Conservation (phyloP, 2,329 filamentous ascomycete genomes). For the Dactylellina leptospora region DNA sequence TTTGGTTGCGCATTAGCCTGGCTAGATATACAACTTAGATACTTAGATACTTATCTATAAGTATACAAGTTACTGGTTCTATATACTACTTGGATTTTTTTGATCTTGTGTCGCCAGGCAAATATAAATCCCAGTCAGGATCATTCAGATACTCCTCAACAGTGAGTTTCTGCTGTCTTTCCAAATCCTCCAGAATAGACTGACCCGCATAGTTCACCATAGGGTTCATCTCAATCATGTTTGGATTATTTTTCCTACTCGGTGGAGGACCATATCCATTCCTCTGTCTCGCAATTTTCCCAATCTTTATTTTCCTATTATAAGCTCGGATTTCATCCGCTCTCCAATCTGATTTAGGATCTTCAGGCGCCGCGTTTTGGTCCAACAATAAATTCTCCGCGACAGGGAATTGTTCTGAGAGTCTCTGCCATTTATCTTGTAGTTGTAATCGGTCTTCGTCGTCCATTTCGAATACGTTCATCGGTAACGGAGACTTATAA, state of each 20-base stretch:
- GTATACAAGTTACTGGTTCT: too few species aligned
- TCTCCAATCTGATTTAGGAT: slow-evolving; percentile 1
- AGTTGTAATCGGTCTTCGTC: not conserved
- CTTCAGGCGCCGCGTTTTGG: not conserved
- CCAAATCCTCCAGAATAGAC: slow-evolving; percentile 15
- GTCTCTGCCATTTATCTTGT: not conserved
- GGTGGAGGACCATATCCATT: not conserved
- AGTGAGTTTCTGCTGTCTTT: not conserved
- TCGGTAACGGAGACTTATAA: not conserved
- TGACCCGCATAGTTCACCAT: slow-evolving; percentile 5
- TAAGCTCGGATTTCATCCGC: not conserved
- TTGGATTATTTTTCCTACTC: slow-evolving; percentile 22
- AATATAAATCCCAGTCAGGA: slow-evolving; percentile 38
- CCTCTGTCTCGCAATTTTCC: slow-evolving; percentile 3
- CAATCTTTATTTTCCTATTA: slow-evolving; percentile 28
- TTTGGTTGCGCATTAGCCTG: too few species aligned
- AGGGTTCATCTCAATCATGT: slow-evolving; percentile 32
- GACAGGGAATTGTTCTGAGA: not conserved
- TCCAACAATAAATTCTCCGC: not conserved
- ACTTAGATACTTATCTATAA: too few species aligned
- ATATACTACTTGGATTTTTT: not conserved
- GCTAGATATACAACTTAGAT: too few species aligned
- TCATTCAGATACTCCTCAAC: slow-evolving; percentile 16
- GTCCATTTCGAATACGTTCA: not conserved
- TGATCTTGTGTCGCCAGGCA: not conserved